Evolutionary conservation across 31 red algal genomes (phyloP).

Genomic region (Porphyra umbilicalis): DNA sequence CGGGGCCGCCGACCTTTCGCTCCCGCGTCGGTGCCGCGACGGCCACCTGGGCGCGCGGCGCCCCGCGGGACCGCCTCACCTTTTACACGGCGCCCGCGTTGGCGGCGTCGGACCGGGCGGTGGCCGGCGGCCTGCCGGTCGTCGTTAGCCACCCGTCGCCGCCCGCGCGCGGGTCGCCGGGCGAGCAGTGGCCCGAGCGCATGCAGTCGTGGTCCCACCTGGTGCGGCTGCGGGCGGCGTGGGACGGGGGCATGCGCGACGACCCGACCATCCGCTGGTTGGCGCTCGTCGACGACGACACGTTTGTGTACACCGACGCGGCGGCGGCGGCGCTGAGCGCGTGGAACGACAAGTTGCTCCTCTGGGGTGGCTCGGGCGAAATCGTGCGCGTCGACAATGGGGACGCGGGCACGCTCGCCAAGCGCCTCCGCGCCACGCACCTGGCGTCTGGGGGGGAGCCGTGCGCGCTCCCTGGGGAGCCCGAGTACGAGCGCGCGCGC

Average conservation of each 20-base stretch:
- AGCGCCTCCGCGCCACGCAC: neutral
- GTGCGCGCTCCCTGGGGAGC: neutral
- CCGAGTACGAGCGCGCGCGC: neutral
- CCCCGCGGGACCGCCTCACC: conserved; percentile 34
- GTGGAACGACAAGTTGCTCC: conserved; percentile 27
- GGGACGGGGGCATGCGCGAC: conserved; percentile 46
- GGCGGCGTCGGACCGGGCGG: neutral
- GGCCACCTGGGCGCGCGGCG: conserved; percentile 38
- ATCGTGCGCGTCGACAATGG: conserved; percentile 83
- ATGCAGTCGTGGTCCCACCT: conserved; percentile 88
- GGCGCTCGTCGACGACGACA: conserved; percentile 85
- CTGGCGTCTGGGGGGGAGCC: neutral
- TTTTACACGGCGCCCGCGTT: conserved; percentile 36
- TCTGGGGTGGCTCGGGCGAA: conserved; percentile 68
- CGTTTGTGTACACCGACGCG: conserved; percentile 58
- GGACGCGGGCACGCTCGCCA: conserved; percentile 52
- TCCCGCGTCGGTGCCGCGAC: conserved; percentile 32
- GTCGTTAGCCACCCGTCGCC: conserved; percentile 34
- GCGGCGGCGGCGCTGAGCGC: conserved; percentile 34
- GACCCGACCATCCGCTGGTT: conserved; percentile 54
- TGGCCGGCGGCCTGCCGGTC: conserved; percentile 16
- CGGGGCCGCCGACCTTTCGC: conserved; percentile 53
- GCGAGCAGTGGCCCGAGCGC: conserved; percentile 16
- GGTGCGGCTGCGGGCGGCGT: conserved; percentile 60
- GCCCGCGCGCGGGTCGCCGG: neutral